Evolutionary conservation across 2,329 filamentous ascomycete genomes (phyloP).

Genomic region (Venturia aucupariae): DNA sequence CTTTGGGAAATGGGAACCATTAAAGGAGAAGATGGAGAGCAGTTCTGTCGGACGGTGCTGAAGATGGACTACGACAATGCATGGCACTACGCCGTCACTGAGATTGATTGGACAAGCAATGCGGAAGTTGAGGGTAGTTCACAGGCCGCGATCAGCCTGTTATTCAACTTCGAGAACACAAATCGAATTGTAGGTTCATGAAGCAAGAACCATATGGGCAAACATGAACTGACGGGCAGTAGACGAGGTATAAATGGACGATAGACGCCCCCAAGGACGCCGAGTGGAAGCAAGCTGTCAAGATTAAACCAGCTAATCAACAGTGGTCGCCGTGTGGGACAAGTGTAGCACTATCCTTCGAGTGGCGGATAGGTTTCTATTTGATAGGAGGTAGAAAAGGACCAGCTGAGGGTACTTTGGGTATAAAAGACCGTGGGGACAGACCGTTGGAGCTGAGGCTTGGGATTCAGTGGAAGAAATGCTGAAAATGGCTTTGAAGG

Average conservation of each 20-base stretch:
- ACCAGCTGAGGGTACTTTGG: not conserved
- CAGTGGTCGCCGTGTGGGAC: not conserved
- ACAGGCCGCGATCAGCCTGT: not conserved
- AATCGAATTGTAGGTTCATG: not conserved
- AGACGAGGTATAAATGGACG: constrained; percentile 2
- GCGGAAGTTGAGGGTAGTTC: not conserved
- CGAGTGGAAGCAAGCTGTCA: not conserved
- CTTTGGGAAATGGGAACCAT: constrained; percentile 1
- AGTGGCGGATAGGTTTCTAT: constrained; percentile 5
- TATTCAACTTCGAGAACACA: not conserved
- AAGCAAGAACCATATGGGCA: no score
- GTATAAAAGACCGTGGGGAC: not conserved
- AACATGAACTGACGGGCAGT: not conserved
- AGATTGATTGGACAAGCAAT: constrained; percentile 6
- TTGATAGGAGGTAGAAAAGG: not conserved
- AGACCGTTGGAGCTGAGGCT: not conserved
- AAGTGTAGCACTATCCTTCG: not conserved
- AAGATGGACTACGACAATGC: constrained; percentile 2
- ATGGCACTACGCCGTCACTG: constrained; percentile 8
- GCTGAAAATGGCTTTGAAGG: not conserved
- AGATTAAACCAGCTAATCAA: not conserved
- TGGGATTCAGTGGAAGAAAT: not conserved
- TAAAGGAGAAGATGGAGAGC: not conserved
- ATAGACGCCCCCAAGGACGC: constrained; percentile 1
- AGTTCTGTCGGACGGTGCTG: not conserved